These are phyloP conservation scores for Fermentozyma sake DNA, from an alignment of 1,139 yeast genomes.

Conservation along the genomic window DNA sequence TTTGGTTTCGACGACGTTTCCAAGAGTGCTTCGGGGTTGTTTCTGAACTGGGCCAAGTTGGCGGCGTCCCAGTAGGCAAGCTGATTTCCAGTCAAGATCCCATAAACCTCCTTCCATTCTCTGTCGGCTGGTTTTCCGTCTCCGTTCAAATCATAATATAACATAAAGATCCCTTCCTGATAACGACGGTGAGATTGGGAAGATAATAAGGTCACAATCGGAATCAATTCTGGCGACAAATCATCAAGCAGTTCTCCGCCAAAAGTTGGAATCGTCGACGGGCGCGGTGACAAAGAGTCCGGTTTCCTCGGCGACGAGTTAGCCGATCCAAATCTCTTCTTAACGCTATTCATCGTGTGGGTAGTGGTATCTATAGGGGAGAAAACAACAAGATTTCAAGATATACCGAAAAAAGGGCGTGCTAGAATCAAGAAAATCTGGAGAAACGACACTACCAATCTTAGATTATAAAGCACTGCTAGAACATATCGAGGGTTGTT, in stretches of 20 bases:
- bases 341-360: constrained; percentile 9
- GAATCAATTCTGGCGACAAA: constrained; percentile 65
- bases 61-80: constrained; percentile 92
- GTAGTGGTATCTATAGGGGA: not conserved
- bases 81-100: constrained; percentile 85
- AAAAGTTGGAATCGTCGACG: constrained; percentile 3
- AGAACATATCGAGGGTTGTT: no score
- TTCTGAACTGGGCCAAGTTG: constrained; percentile 53
- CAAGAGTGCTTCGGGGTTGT: constrained; percentile 46
- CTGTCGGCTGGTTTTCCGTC: constrained; percentile 86
- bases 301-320: constrained; percentile 9
- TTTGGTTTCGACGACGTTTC: constrained; percentile 70
- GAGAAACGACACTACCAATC: no score
- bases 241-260: constrained; percentile 16
- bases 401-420: no score
- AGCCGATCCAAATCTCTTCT: constrained; percentile 9
- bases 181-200: constrained; percentile 74
- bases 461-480: no score
- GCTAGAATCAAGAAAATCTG: no score
- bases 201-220: constrained; percentile 66
- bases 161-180: constrained; percentile 69
- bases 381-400: no score
- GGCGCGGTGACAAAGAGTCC: constrained; percentile 5
- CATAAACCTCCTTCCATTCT: constrained; percentile 90
- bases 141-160: constrained; percentile 65